A percentile compares a stretch with the other conserved stretches of the same genome.
Conservation (phyloP, 768 basidiomycete genomes). For the Tulasnella sp. region DNA sequence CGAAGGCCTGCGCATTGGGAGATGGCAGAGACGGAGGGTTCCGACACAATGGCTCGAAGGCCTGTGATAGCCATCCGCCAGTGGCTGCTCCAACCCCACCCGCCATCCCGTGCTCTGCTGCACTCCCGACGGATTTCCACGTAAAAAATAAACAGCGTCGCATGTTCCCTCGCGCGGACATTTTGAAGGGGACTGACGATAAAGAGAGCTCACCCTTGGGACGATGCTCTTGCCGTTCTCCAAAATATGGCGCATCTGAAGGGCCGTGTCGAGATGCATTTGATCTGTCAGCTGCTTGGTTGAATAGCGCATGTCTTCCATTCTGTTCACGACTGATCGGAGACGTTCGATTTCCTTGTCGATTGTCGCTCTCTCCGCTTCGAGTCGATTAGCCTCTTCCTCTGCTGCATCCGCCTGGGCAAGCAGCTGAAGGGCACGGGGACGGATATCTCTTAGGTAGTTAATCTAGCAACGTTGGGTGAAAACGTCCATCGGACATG, state of each 20-base stretch:
- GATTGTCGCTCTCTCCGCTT: slow-evolving; percentile 2
- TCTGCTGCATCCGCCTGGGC: slow-evolving; percentile 24
- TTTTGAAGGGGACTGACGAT: background rate
- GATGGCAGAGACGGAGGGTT: background rate
- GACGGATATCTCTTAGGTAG: slow-evolving; percentile 22
- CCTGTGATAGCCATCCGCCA: slow-evolving; percentile 13
- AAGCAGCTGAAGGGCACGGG: slow-evolving; percentile 17
- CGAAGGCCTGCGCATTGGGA: slow-evolving; percentile 10
- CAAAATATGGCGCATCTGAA: slow-evolving; percentile 23
- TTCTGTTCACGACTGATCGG: slow-evolving; percentile 19
- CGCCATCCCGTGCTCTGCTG: background rate
- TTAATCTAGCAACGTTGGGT: slow-evolving; percentile 15
- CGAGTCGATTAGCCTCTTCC: slow-evolving; percentile 24
- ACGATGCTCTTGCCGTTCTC: slow-evolving; percentile 27
- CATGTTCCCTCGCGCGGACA: background rate
- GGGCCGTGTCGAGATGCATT: slow-evolving; percentile 19
- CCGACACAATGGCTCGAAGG: slow-evolving; percentile 15
- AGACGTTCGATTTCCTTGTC: slow-evolving; percentile 25
- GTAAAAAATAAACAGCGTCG: background rate
- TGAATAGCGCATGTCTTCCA: slow-evolving; percentile 23
- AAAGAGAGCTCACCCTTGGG: slow-evolving; percentile 2
- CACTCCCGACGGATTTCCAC: background rate
- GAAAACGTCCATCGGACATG: background rate
- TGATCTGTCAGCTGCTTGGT: slow-evolving; percentile 25
- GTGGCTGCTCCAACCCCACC: background rate